Conservation (phyloP, 2,329 filamentous ascomycete genomes). For the Parastagonospora avenae region DNA sequence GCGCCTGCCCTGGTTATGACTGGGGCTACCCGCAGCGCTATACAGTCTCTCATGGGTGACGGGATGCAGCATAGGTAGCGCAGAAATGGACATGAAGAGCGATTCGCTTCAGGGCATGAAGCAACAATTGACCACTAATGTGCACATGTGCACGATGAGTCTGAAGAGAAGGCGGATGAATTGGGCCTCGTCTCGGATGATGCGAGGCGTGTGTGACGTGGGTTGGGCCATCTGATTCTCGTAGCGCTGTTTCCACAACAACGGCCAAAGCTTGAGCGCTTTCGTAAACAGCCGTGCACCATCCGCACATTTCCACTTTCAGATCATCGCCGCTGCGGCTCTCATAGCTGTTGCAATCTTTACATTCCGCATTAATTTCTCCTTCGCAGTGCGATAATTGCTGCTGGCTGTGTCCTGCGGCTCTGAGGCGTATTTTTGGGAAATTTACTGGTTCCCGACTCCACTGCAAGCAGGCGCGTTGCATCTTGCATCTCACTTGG, state of each 20-base stretch:
- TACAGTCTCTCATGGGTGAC: too few species aligned
- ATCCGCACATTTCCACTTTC: constrained; percentile 26
- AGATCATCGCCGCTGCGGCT: constrained; percentile 30
- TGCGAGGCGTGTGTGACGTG: constrained; percentile 11
- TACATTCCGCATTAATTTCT: constrained; percentile 41
- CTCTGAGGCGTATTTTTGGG: constrained; percentile 20
- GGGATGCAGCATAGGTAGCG: too few species aligned
- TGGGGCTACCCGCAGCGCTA: too few species aligned
- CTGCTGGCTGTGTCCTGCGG: constrained; percentile 26
- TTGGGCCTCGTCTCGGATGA: constrained; percentile 5
- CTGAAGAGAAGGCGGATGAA: too few species aligned
- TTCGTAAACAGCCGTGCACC: constrained; percentile 29
- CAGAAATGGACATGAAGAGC: too few species aligned
- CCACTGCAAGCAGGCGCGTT: constrained; percentile 32
- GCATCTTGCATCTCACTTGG: constrained; percentile 20
- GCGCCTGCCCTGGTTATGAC: too few species aligned
- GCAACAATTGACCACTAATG: too few species aligned
- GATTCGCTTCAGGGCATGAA: too few species aligned
- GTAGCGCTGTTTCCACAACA: constrained; percentile 26
- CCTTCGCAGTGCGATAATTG: constrained; percentile 25
- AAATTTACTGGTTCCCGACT: constrained; percentile 16
- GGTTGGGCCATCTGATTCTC: constrained; percentile 18
- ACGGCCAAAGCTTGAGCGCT: constrained; percentile 17
- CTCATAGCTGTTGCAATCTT: constrained; percentile 21
- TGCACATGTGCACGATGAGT: too few species aligned